Conservation (phyloP, 306 rosid genomes). For the Styphnolobium japonicum region DNA sequence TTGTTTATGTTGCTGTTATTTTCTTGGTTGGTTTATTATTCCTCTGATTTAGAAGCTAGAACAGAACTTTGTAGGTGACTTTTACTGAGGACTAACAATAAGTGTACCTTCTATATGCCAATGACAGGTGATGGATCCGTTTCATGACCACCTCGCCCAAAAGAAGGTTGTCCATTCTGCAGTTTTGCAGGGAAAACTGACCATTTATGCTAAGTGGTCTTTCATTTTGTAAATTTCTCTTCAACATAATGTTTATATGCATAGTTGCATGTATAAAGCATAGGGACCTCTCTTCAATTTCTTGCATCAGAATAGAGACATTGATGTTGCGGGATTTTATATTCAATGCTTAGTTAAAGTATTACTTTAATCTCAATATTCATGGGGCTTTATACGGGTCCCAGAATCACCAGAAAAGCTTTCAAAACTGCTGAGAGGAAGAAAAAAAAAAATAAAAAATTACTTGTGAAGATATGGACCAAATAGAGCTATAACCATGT, state of each 20-base stretch:
- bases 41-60: not conserved
- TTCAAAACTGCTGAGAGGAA: not conserved
- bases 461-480: not conserved
- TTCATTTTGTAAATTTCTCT: constrained; percentile 22
- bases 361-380: not conserved
- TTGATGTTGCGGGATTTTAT: not conserved
- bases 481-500: not conserved
- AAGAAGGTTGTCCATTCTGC: not conserved
- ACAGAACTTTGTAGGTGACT: not conserved
- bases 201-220: not conserved
- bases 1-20: not conserved
- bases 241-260: constrained; percentile 10
- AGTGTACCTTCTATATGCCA: not conserved
- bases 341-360: not conserved
- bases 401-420: not conserved
- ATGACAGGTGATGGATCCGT: constrained; percentile 9
- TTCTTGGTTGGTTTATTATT: not conserved
- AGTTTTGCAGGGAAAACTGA: constrained; percentile 20
- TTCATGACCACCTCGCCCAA: not conserved
- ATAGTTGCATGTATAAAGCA: constrained; percentile 13
- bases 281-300: constrained; percentile 6
- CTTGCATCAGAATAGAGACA: constrained; percentile 12
- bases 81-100: not conserved
- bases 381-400: not conserved
- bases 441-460: not conserved